Evolutionary conservation across 2,329 filamentous ascomycete species (phyloP).

Genomic region (Neonectria hederae): DNA sequence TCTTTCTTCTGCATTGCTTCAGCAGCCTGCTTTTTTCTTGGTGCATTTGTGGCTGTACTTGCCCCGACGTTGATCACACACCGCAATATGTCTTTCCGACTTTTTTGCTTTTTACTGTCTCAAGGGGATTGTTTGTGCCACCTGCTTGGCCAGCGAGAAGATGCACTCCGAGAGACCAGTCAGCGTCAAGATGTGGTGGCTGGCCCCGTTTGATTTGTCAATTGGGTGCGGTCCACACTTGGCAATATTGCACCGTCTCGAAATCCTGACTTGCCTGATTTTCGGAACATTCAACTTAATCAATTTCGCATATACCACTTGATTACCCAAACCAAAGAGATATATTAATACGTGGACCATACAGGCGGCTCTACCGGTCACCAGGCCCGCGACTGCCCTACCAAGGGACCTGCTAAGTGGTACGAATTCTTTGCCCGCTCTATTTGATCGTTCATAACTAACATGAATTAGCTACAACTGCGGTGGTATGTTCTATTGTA

Average conservation of each 20-base stretch:
- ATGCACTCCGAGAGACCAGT: constrained; percentile 6
- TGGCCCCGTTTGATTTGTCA: constrained; percentile 7
- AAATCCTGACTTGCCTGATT: not conserved
- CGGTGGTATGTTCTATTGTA: constrained; percentile 66
- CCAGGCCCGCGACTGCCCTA: constrained; percentile 88
- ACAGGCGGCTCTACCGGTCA: constrained; percentile 78
- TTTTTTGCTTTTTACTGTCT: not conserved
- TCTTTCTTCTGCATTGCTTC: not conserved
- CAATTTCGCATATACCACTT: constrained; percentile 4
- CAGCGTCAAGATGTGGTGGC: constrained; percentile 6
- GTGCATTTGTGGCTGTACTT: not conserved
- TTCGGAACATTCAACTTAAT: not conserved
- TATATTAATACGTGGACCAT: constrained; percentile 37
- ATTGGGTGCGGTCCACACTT: constrained; percentile 7
- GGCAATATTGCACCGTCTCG: not conserved
- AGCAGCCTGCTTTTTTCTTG: not conserved
- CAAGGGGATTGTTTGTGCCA: not conserved
- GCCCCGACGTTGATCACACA: not conserved
- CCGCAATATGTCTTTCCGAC: constrained; percentile 4
- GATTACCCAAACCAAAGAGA: constrained; percentile 7
- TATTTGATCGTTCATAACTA: not conserved
- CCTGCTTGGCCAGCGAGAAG: not conserved
- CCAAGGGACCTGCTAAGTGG: constrained; percentile 84
- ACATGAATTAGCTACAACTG: constrained; percentile 76
- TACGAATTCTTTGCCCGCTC: constrained; percentile 53